These are phyloP conservation scores for Phoenix dactylifera DNA, from an alignment of 176 grass and related monocot species.

Conservation along the genomic window DNA sequence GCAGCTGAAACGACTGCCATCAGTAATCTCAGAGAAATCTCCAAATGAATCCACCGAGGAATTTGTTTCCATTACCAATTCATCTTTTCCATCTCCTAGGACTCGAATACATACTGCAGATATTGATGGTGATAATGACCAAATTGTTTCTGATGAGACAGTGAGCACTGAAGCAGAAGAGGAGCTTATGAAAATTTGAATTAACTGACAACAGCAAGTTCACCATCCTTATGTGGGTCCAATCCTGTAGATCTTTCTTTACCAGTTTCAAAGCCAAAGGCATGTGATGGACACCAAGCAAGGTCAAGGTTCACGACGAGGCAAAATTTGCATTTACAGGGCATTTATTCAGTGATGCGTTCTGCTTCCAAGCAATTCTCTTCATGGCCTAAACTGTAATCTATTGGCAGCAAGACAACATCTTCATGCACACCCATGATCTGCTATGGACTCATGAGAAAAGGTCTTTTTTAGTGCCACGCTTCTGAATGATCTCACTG, in stretches of 20 bases:
- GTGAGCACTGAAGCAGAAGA: conserved; percentile 42
- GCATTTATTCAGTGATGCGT: too few species aligned
- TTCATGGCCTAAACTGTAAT: too few species aligned
- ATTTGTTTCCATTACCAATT: conserved; percentile 42
- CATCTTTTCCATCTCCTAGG: conserved; percentile 36
- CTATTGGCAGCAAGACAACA: too few species aligned
- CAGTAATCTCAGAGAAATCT: conserved; percentile 19
- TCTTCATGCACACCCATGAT: too few species aligned
- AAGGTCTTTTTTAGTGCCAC: too few species aligned
- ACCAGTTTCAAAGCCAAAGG: too few species aligned
- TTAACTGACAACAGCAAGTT: not conserved
- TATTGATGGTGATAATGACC: conserved; percentile 12
- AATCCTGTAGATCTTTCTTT: too few species aligned
- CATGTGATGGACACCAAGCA: too few species aligned
- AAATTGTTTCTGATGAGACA: conserved; percentile 1
- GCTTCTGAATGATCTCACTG: too few species aligned
- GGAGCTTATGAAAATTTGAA: conserved; percentile 59
- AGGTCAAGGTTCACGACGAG: not conserved
- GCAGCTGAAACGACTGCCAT: conserved; percentile 62
- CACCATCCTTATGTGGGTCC: not conserved
- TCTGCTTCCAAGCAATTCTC: too few species aligned
- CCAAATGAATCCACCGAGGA: conserved; percentile 16
- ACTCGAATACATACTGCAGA: conserved; percentile 41
- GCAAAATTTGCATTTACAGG: not conserved
- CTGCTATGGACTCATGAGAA: too few species aligned